A percentile compares a stretch with the other conserved stretches of the same genome.
phyloP scores from a whole-genome alignment of 1,284 basidiomycete species.

The Cryptococcus hybrid region DNA sequence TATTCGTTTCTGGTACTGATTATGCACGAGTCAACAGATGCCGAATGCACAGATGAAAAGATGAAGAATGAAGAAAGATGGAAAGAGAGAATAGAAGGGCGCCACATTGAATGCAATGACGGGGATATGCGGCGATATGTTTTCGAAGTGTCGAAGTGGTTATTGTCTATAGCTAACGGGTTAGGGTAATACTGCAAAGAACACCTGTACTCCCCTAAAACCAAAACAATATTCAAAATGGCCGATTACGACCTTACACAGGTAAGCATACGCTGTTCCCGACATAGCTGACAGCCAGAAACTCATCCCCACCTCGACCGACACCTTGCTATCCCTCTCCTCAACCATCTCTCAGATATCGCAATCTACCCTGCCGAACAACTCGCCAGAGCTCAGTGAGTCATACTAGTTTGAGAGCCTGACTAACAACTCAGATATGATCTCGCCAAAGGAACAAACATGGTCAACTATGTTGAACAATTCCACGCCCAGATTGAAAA shows the following conservation, averaged over 20 bases:
- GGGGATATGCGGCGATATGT: too few species aligned
- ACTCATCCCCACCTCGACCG: conserved; percentile 88
- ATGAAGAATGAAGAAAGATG: too few species aligned
- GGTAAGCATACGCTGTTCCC: conserved; percentile 26
- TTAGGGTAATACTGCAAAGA: too few species aligned
- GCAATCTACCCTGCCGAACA: conserved; percentile 43
- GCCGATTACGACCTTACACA: conserved; percentile 80
- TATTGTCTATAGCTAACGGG: too few species aligned
- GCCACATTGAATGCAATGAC: too few species aligned
- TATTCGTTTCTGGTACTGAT: too few species aligned
- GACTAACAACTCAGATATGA: conserved; percentile 63
- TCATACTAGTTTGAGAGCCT: not conserved
- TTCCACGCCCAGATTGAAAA: conserved; percentile 70
- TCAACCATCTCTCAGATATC: conserved; percentile 72
- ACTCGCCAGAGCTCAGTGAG: conserved; percentile 48
- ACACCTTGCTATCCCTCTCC: conserved; percentile 88
- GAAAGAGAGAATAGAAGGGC: too few species aligned
- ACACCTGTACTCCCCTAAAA: too few species aligned
- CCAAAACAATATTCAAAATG: conserved; percentile 53
- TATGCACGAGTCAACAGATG: too few species aligned
- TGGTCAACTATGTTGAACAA: conserved; percentile 85
- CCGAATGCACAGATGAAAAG: too few species aligned
- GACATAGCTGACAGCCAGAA: conserved; percentile 56
- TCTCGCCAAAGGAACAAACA: conserved; percentile 92
- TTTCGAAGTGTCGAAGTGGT: too few species aligned